Conservation (phyloP, 2,329 filamentous ascomycete genomes). For the Colletotrichum tropicale region DNA sequence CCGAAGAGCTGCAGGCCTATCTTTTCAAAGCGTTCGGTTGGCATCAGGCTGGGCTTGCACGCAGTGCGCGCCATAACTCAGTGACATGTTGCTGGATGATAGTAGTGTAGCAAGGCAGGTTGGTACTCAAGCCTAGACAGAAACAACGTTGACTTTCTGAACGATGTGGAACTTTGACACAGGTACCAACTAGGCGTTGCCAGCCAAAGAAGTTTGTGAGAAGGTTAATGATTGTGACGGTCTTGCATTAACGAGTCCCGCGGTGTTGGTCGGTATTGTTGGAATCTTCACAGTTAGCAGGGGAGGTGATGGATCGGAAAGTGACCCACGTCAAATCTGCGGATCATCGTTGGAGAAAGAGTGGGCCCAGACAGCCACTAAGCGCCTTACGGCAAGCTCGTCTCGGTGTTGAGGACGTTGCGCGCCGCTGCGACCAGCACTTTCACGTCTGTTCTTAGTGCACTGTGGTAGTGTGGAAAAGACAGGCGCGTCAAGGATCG, state of each 20-base stretch:
- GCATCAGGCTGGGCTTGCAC: neutral
- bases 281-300: neutral
- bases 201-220: neutral
- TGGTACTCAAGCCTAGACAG: neutral
- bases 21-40: neutral
- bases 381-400: neutral
- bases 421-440: neutral
- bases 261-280: neutral
- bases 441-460: neutral
- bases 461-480: neutral
- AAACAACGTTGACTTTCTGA: neutral
- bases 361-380: neutral
- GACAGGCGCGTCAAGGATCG: conserved; percentile 7
- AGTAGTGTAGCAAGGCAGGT: neutral
- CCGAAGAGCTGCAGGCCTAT: neutral
- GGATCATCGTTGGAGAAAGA: neutral
- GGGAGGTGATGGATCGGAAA: neutral
- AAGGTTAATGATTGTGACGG: neutral
- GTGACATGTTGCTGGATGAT: neutral
- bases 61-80: neutral
- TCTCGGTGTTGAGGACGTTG: neutral
- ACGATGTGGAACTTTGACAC: neutral
- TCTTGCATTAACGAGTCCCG: neutral
- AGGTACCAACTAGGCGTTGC: neutral
- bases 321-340: neutral